Conservation (phyloP, 192 early-diverging fungal genomes). For the Backusella liffmaniae region DNA sequence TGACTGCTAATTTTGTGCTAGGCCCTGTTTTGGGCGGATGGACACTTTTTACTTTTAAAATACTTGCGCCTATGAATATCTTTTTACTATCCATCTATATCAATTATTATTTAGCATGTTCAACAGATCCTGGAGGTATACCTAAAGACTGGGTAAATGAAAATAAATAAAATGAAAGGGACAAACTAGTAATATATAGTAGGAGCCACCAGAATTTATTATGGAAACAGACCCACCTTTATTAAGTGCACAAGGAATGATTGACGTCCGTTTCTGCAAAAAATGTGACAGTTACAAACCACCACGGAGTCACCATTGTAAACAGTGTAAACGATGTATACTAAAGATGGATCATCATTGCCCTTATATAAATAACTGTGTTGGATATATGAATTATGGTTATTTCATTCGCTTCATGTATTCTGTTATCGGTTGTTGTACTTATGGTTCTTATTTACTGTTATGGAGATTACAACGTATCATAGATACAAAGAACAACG, state of each 20-base stretch:
- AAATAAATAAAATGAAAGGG: not conserved
- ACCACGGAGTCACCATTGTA: slow-evolving; percentile 76
- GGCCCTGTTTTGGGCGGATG: slow-evolving; percentile 16
- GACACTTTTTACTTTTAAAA: not conserved
- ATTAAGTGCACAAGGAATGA: slow-evolving; percentile 48
- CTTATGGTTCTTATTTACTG: slow-evolving; percentile 55
- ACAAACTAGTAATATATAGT: not conserved
- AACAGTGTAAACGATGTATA: slow-evolving; percentile 71
- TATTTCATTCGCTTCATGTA: slow-evolving; percentile 82
- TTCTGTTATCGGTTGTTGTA: slow-evolving; percentile 58
- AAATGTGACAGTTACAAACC: slow-evolving; percentile 66
- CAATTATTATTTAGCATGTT: slow-evolving; percentile 82
- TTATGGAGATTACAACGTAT: slow-evolving; percentile 51
- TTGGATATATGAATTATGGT: slow-evolving; percentile 71
- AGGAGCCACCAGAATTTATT: slow-evolving; percentile 13
- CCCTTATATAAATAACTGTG: slow-evolving; percentile 89
- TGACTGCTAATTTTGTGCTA: slow-evolving; percentile 5
- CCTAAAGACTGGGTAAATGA: slow-evolving; percentile 48
- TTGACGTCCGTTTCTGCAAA: slow-evolving; percentile 68
- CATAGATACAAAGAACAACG: slow-evolving; percentile 15
- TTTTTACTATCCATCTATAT: slow-evolving; percentile 65
- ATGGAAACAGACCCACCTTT: not conserved
- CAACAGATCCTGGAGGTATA: slow-evolving; percentile 72
- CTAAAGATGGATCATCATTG: slow-evolving; percentile 90
- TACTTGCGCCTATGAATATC: slow-evolving; percentile 72